Evolutionary conservation across 495 filamentous ascomycete species (phyloP), one percentile per base, ranked within the genome.

Genomic region (Articulospora tetracladia): DNA sequence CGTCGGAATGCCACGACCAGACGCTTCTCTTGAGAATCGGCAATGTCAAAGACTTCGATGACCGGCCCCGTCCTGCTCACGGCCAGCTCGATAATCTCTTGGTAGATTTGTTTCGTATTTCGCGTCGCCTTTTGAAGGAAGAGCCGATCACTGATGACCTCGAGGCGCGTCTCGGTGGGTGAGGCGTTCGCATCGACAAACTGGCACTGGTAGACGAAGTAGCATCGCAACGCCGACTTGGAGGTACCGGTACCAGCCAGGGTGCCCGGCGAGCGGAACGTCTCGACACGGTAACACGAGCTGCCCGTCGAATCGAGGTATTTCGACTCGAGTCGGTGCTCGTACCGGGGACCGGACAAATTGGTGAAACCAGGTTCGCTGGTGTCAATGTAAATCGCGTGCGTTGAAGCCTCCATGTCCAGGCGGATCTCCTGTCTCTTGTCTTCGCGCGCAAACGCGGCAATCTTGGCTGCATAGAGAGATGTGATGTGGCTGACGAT

Each of bases 321-420:
- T 78, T 98, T 98, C 64, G 88, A 77, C 72, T 98, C 94, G 48
- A 98, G 91, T 57, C 94, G 81, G 69, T 93, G 88, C 74, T 98
- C 94, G 74, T 96, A 98, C 41, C 85, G 81, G 7, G 95, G 92
- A 1, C 94, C 94, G 53, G 82, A 76, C 10, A 90, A 71, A 41
- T 84, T 78, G 30, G 85, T 86, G 59, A 91, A 75, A 64, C 94
- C 94, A 12, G 94, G 95, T 65, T 84, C 86, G 72, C 91, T 96
- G 15, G 95, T 98, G 69, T 98, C 94, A 65, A 98, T 98, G 73
- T 98, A 98, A 69, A 98, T 93, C 41, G 94, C 94, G 72, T 98
- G 95, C 73, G 98, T 95, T 50, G 82, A 80, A 32, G 87, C 90
- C 71, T 98, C 94, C 82, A 97, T 96, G 72, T 98, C 94, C 22